These are phyloP conservation scores for Backusella westeae DNA, from an alignment of 192 early-diverging fungal genomes.

Conservation along the genomic window DNA sequence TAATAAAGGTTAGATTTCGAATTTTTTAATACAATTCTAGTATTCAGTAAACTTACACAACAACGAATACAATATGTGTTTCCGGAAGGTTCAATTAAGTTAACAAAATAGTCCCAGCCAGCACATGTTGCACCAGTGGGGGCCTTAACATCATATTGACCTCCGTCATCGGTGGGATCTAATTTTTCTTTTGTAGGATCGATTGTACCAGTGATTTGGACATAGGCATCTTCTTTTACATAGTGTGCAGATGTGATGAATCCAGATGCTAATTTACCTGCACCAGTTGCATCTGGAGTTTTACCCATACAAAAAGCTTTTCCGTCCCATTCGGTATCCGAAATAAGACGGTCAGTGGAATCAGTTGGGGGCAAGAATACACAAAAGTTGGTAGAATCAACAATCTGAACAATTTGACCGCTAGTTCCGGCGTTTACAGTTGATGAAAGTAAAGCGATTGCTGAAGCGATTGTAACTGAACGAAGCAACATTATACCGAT, in stretches of 20 bases:
- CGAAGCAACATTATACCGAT: neutral
- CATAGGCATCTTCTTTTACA: slow-evolving; percentile 27
- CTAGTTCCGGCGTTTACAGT: neutral
- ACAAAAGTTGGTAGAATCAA: slow-evolving; percentile 36
- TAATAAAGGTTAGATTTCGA: neutral
- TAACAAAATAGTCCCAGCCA: slow-evolving; percentile 40
- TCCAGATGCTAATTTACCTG: slow-evolving; percentile 30
- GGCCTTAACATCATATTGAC: slow-evolving; percentile 48
- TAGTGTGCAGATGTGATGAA: slow-evolving; percentile 47
- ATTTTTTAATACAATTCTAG: neutral
- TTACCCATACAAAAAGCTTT: slow-evolving; percentile 42
- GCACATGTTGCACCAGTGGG: slow-evolving; percentile 44
- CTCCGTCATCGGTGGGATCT: slow-evolving; percentile 43
- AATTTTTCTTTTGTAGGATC: slow-evolving; percentile 39
- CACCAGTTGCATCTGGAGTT: slow-evolving; percentile 37
- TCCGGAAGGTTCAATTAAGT: slow-evolving; percentile 41
- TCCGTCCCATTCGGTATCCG: slow-evolving; percentile 38
- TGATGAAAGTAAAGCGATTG: neutral
- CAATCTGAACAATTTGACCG: slow-evolving; percentile 30
- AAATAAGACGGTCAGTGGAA: slow-evolving; percentile 36
- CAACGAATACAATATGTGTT: slow-evolving; percentile 47
- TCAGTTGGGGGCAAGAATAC: slow-evolving; percentile 39
- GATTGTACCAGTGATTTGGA: slow-evolving; percentile 54
- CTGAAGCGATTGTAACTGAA: neutral
- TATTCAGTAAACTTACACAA: slow-evolving; percentile 28